Evolutionary conservation across 768 basidiomycete species (phyloP).

Genomic region (Lactarius deliciosus): DNA sequence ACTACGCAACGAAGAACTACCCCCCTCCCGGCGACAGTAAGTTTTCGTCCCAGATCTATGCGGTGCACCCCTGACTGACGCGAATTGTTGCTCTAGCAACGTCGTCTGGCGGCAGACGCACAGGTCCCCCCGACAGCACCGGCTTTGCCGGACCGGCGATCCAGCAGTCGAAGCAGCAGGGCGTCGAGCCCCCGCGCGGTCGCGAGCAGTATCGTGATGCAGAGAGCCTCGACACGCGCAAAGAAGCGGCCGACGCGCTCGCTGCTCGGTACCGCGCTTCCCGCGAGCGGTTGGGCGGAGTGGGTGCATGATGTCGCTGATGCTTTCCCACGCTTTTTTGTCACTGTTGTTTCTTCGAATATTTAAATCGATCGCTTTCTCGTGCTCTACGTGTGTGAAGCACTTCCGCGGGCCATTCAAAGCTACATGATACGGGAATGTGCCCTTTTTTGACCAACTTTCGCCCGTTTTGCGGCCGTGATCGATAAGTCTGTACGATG

Average conservation of each 20-base stretch:
- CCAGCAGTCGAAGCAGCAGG: conserved; percentile 12
- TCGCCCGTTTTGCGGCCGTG: too few species aligned
- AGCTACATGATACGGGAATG: too few species aligned
- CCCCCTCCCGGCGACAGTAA: conserved; percentile 29
- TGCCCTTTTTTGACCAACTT: too few species aligned
- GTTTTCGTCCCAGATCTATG: too few species aligned
- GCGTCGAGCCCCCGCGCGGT: not conserved
- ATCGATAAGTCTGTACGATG: too few species aligned
- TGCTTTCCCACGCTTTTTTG: not conserved
- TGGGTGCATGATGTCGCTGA: not conserved
- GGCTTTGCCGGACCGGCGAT: not conserved
- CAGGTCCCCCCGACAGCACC: not conserved
- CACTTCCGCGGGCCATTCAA: too few species aligned
- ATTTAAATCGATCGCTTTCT: not conserved
- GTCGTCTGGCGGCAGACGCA: conserved; percentile 27
- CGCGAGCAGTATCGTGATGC: conserved; percentile 17
- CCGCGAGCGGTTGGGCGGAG: conserved; percentile 18
- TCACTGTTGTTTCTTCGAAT: not conserved
- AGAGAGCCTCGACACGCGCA: conserved; percentile 27
- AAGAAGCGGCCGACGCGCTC: conserved; percentile 27
- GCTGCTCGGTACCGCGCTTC: conserved; percentile 27
- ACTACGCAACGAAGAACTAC: conserved; percentile 29
- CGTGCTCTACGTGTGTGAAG: too few species aligned
- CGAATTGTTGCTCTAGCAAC: conserved; percentile 15
- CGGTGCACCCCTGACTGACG: not conserved